Conservation (phyloP, 495 filamentous ascomycete genomes). For the Schizothecium vesticola region DNA sequence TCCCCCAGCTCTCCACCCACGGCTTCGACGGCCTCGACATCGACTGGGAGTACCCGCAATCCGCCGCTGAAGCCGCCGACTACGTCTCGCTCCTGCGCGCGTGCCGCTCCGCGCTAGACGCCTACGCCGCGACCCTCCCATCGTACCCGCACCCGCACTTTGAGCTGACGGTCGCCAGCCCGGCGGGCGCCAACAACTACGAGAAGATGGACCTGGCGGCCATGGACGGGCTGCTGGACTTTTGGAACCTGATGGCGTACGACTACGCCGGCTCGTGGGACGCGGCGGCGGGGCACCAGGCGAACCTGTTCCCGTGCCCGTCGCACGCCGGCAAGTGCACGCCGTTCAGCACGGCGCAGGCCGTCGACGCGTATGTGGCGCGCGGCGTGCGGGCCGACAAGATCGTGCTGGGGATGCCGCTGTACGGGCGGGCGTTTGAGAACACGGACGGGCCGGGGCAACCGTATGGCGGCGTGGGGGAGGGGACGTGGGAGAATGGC, state of each 20-base stretch:
- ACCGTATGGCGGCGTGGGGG: slow-evolving; percentile 64
- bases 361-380: slow-evolving; percentile 61
- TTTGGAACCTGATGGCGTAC: slow-evolving; percentile 92
- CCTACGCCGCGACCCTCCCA: slow-evolving; percentile 43
- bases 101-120: slow-evolving; percentile 59
- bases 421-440: slow-evolving; percentile 84
- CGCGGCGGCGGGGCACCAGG: slow-evolving; percentile 64
- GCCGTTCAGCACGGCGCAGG: slow-evolving; percentile 67
- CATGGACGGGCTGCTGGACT: slow-evolving; percentile 83
- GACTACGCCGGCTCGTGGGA: slow-evolving; percentile 82
- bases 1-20: slow-evolving; percentile 49
- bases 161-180: slow-evolving; percentile 74
- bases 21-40: slow-evolving; percentile 57
- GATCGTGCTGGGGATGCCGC: slow-evolving; percentile 84
- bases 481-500: slow-evolving; percentile 80
- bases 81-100: slow-evolving; percentile 67
- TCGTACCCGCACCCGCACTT: slow-evolving; percentile 51
- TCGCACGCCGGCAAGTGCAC: slow-evolving; percentile 50
- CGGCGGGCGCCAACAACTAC: slow-evolving; percentile 65
- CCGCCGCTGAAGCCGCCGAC: slow-evolving; percentile 60
- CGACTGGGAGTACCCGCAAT: slow-evolving; percentile 58
- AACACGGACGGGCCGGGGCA: slow-evolving; percentile 68
- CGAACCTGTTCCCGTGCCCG: slow-evolving; percentile 62
- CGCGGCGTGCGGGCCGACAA: slow-evolving; percentile 60
- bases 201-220: slow-evolving; percentile 61